phyloP scores from a whole-genome alignment of 2,329 filamentous ascomycete genomes.

The Bipolaris bicolor region DNA sequence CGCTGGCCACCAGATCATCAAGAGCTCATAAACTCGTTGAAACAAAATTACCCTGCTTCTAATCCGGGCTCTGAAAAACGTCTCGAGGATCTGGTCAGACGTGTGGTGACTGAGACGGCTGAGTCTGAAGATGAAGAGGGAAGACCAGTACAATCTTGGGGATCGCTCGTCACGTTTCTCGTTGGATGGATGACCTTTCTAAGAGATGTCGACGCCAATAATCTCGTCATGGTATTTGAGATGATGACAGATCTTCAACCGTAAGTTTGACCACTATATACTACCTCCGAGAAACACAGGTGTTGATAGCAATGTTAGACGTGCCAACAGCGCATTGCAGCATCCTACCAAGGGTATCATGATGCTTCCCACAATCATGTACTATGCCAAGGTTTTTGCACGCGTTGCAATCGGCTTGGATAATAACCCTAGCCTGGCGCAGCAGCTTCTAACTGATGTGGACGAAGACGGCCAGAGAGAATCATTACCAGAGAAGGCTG shows the following conservation, averaged over 20 bases:
- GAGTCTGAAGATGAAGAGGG: conserved; percentile 67
- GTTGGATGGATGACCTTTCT: conserved; percentile 81
- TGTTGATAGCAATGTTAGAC: conserved; percentile 51
- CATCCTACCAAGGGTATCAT: conserved; percentile 80
- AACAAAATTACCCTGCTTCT: conserved; percentile 30
- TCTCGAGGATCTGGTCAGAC: conserved; percentile 34
- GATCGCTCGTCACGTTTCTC: conserved; percentile 78
- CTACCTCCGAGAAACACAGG: background rate
- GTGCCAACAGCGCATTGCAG: conserved; percentile 80
- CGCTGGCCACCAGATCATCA: conserved; percentile 35
- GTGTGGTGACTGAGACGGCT: conserved; percentile 49
- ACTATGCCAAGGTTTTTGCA: conserved; percentile 78
- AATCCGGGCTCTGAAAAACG: conserved; percentile 26
- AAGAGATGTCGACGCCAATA: conserved; percentile 77
- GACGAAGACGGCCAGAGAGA: conserved; percentile 71
- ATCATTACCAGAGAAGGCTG: conserved; percentile 84
- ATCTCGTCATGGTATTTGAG: conserved; percentile 77
- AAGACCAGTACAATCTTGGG: conserved; percentile 65
- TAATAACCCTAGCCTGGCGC: conserved; percentile 76
- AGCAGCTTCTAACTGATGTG: conserved; percentile 61
- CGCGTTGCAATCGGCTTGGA: conserved; percentile 85
- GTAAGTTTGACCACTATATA: conserved; percentile 56
- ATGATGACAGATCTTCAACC: conserved; percentile 75
- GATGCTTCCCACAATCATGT: conserved; percentile 82
- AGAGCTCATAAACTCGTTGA: conserved; percentile 37